These are phyloP conservation scores for Rhizophlyctis rosea DNA, from an alignment of 192 early-diverging fungal genomes.

Conservation along the genomic window DNA sequence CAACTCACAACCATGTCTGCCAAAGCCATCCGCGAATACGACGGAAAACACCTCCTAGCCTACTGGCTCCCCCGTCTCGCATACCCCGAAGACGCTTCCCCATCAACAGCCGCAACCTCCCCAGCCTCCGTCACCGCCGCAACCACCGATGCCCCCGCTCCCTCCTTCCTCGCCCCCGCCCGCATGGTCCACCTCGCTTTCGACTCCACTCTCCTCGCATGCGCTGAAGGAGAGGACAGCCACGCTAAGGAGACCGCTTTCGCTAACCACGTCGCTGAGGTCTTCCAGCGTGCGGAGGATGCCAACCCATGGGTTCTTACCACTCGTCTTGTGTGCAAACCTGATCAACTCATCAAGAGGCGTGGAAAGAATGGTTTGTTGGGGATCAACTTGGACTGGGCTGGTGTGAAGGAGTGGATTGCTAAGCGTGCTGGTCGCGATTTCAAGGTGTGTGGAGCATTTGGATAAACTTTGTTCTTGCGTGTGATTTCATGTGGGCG, in stretches of 20 bases:
- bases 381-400: constrained; percentile 89
- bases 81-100: constrained; percentile 40
- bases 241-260: constrained; percentile 12
- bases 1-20: constrained; percentile 25
- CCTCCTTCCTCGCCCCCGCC: constrained; percentile 70
- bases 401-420: constrained; percentile 85
- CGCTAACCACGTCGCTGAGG: constrained; percentile 49
- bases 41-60: constrained; percentile 94
- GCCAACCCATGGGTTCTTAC: constrained; percentile 82
- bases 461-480: background rate
- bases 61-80: constrained; percentile 80
- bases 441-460: constrained; percentile 58
- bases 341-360: constrained; percentile 97
- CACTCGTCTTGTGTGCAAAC: constrained; percentile 90
- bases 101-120: constrained; percentile 4
- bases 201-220: constrained; percentile 55
- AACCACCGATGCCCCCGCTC: too few relatives aligned
- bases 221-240: constrained; percentile 23
- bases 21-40: constrained; percentile 94
- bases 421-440: constrained; percentile 80
- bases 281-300: constrained; percentile 69
- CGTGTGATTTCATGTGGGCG: constrained; percentile 6
- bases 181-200: constrained; percentile 75
- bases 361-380: constrained; percentile 95
- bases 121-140: constrained; percentile 37